phyloP scores from a whole-genome alignment of 495 filamentous ascomycete genomes.

The Penicillium canariense region DNA sequence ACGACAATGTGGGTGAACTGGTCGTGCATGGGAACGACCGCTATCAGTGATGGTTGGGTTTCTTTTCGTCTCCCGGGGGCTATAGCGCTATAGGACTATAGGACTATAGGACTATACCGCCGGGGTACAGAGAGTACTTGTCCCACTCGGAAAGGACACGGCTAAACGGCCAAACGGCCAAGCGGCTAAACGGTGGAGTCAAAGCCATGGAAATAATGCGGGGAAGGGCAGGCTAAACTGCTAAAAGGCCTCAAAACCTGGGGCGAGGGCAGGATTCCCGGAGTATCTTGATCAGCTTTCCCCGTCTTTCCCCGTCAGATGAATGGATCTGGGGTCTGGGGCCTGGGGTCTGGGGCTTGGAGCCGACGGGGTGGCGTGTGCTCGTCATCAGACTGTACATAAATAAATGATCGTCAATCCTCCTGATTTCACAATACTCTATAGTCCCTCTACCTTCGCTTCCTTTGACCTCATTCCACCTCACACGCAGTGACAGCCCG shows the following conservation, averaged over 20 bases:
- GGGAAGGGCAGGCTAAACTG: constrained; percentile 1
- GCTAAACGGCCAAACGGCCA: background rate
- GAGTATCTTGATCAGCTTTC: background rate
- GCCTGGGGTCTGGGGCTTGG: background rate
- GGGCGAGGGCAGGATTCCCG: background rate
- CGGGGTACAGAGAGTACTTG: background rate
- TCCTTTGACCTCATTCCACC: background rate
- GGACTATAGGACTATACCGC: background rate
- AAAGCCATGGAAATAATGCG: background rate
- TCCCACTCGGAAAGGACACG: background rate
- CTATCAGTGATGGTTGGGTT: background rate
- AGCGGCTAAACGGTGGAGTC: background rate
- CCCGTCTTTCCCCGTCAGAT: too few species aligned
- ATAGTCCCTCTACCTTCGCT: background rate
- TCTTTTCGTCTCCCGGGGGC: background rate
- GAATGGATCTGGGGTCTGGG: constrained; percentile 1
- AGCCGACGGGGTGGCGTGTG: background rate
- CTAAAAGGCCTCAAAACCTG: background rate
- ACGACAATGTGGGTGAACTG: constrained; percentile 4
- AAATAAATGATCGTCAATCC: constrained; percentile 1
- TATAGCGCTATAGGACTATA: background rate
- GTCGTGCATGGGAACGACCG: background rate
- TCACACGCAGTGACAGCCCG: background rate
- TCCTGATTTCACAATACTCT: background rate
- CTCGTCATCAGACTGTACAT: background rate